Base-by-base conservation (phyloP, 441 rosid genomes). In the Lepidium campestre region DNA sequence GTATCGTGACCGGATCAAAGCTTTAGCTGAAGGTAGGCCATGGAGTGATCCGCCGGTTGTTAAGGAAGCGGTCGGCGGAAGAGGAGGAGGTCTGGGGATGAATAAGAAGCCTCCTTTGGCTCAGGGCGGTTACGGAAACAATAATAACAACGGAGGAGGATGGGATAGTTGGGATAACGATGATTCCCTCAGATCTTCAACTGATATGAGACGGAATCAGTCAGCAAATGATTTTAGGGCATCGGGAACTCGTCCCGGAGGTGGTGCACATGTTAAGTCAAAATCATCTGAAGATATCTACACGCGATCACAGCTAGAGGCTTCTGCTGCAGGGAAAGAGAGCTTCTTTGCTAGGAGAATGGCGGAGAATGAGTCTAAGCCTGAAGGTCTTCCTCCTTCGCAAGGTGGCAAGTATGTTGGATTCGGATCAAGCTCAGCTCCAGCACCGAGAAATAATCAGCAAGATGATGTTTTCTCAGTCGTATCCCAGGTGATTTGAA, bases 111-210 rank as follows among this genome's bases (percentile, higher is more conserved):
- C 96, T 7, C 99, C 97, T 31, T 72, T 86, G 70, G 79, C 79
- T 40, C 77, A 71, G 62, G 70, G 76, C 4, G 71, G 57, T 67
- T 35, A 17, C 63, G 75, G 72, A 14, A 61, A n/a, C 10, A 78
- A 69, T 11, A 76, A 74, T 20, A 37, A 42, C 22, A 15, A 7
- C 11, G 17, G 4, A 3, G 85, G 86, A 29, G 94, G 90, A 10
- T 93, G 98, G 98, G 97, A 88, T 76, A 82, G 73, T 74, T 93
- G 97, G 98, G 98, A 85, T 17, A 83, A 81, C 45, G 95, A 93
- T 2, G 96, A 90, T 72, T 78, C 82, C 0, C 68, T 72, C 37
- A 82, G 79, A 77, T 88, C 89, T 63, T 52, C 80, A 1, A 75
- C 27, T 31, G 97, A 93, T 72, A 75, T 94, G 57, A 85, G 96